Evolutionary conservation across 768 basidiomycete genomes (phyloP), one percentile per base, ranked within the genome.

Genomic region (Hortiboletus flavorubellus): DNA sequence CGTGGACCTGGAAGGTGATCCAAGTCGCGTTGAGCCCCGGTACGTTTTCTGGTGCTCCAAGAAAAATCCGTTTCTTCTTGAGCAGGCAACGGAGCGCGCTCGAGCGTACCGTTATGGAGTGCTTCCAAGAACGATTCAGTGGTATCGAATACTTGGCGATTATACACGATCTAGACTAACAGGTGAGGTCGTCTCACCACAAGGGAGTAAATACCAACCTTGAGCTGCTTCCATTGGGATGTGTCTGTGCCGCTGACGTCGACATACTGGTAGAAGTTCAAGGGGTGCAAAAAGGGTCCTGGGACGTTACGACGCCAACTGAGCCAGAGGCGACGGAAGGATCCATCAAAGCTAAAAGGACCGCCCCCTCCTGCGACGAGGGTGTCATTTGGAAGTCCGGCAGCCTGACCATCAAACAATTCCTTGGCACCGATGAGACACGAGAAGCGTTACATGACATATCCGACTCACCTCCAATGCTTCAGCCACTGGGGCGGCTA

Each of bases 1-100:
- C 86, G 79, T 30, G 86, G 86, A 5, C 86, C 86, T 3, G 85
- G 81, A 33, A 81, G 78, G 49, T 84, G 70, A 55, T 86, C 86
- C n/a, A 86, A 73, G 61, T 86, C 84, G 35, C 83, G 72, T 35
- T 63, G 69, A 0, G 65, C 64, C 11, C 70, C 66, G 3, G 67
- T 64, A 4, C 80, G 76, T 53, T 73, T 75, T 38, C 83, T 71
- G 12, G 77, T 72, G 2, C 77, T 73, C 77, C 84, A 81, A 0
- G 75, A 70, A 14, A 70, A 59, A 64, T 80, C 64, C 21, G 57
- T 41, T 48, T 65, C 56, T 44, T 74, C 67, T 59, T 64, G 62
- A 14, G 69, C 62, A 15, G 68, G 73, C 8, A 64, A 59, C 10
- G 62, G 35, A 0, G 73, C 67, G 2, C 80, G 76, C 47, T 75